phyloP scores from a whole-genome alignment of 1,284 basidiomycete genomes.

The Sporisorium iseilematis-ciliati region DNA sequence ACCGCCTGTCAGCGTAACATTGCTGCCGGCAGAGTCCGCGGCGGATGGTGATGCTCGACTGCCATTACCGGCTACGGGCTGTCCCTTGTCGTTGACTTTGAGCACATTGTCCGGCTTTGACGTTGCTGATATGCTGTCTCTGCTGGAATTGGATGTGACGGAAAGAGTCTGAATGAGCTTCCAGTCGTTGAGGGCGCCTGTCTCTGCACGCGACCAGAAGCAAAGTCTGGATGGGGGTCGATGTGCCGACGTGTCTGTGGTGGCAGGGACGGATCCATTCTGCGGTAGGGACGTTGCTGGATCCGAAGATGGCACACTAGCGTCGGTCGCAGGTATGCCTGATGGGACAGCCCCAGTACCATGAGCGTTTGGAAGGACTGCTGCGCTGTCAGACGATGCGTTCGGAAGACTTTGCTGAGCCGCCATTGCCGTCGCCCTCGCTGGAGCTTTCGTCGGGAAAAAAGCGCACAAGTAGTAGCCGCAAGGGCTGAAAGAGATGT shows the following conservation, averaged over 20 bases:
- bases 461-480: conserved; percentile 48
- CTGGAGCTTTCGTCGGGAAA: conserved; percentile 13
- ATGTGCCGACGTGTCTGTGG: neutral
- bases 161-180: conserved; percentile 24
- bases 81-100: conserved; percentile 42
- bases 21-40: neutral
- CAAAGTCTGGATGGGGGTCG: conserved; percentile 25
- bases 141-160: conserved; percentile 7
- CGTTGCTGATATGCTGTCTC: neutral
- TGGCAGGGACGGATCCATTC: neutral
- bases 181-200: conserved; percentile 48
- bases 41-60: conserved; percentile 14
- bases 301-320: neutral
- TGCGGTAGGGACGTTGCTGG: conserved; percentile 3
- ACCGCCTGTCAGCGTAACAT: conserved; percentile 15
- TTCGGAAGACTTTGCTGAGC: neutral
- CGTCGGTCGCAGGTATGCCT: no score
- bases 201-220: conserved; percentile 48
- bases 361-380: conserved; percentile 2
- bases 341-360: neutral
- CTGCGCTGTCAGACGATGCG: neutral
- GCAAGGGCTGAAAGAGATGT: conserved; percentile 51
- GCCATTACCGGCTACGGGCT: conserved; percentile 13
- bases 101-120: conserved; percentile 35
- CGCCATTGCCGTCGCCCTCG: neutral